phyloP scores from a whole-genome alignment of 495 filamentous ascomycete species.

The Thozetella sp. region DNA sequence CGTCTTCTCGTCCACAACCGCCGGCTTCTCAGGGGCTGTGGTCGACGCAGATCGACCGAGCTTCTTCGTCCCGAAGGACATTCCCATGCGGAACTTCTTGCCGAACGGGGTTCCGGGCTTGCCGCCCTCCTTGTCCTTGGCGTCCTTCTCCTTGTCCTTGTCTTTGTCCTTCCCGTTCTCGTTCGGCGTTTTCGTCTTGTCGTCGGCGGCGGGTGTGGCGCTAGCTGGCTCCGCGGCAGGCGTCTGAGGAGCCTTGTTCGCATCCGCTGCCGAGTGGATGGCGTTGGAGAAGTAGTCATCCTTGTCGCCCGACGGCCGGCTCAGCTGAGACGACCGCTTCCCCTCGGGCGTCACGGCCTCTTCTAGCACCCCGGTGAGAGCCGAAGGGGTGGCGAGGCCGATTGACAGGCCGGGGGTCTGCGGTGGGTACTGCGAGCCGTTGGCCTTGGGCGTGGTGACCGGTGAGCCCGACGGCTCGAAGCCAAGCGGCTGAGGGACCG shows the following conservation, averaged over 20 bases:
- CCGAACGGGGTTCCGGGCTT: slow-evolving; percentile 75
- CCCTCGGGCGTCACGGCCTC: slow-evolving; percentile 32
- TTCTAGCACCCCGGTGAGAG: slow-evolving; percentile 39
- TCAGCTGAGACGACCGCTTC: slow-evolving; percentile 28
- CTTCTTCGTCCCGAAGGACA: slow-evolving; percentile 80
- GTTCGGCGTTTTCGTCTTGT: slow-evolving; percentile 55
- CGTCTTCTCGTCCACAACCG: slow-evolving; percentile 67
- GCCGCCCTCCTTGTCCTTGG: slow-evolving; percentile 68
- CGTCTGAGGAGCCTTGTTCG: slow-evolving; percentile 22
- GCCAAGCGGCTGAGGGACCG: slow-evolving; percentile 63
- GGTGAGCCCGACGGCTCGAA: slow-evolving; percentile 41
- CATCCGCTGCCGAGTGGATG: slow-evolving; percentile 37
- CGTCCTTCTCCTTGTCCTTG: slow-evolving; percentile 50
- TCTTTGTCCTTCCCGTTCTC: slow-evolving; percentile 63
- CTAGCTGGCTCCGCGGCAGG: slow-evolving; percentile 17
- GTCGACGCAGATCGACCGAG: slow-evolving; percentile 72
- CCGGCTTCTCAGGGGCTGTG: slow-evolving; percentile 69
- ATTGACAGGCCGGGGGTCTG: slow-evolving; percentile 77
- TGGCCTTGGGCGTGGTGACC: slow-evolving; percentile 63
- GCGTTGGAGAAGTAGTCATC: slow-evolving; percentile 48
- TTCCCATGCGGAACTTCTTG: slow-evolving; percentile 87
- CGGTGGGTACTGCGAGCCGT: slow-evolving; percentile 56
- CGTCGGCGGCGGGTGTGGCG: slow-evolving; percentile 35
- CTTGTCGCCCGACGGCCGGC: slow-evolving; percentile 38
- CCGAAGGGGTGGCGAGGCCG: slow-evolving; percentile 73